Evolutionary conservation across 345 rosid species (phyloP).

Genomic region (Aquilaria malaccensis): DNA sequence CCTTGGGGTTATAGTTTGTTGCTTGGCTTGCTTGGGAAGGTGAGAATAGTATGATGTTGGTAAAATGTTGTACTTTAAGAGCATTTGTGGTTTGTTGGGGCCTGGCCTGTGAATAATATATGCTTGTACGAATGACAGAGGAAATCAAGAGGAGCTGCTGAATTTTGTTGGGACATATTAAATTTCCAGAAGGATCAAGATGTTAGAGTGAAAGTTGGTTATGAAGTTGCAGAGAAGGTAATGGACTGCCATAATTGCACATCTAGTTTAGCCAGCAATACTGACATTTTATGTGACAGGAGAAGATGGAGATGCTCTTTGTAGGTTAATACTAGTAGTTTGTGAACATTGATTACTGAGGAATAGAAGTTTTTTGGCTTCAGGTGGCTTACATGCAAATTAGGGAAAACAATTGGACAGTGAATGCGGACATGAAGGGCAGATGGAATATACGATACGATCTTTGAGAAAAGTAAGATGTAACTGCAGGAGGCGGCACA

Average conservation of each 20-base stretch:
- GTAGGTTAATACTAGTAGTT: too few relatives aligned
- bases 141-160: slow-evolving; percentile 75
- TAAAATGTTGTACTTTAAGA: too few relatives aligned
- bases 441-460: slow-evolving; percentile 77
- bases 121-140: slow-evolving; percentile 36
- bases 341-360: too few relatives aligned
- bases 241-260: neutral
- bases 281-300: neutral
- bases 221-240: slow-evolving; percentile 75
- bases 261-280: neutral
- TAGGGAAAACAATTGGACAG: slow-evolving; percentile 88
- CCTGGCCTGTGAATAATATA: slow-evolving; percentile 1
- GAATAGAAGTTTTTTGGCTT: neutral
- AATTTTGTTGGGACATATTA: slow-evolving; percentile 62
- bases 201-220: slow-evolving; percentile 74
- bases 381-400: slow-evolving; percentile 88
- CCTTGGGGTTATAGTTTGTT: too few relatives aligned
- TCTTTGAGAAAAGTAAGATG: slow-evolving; percentile 12
- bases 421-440: slow-evolving; percentile 72
- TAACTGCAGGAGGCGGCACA: neutral
- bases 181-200: slow-evolving; percentile 79
- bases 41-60: too few relatives aligned
- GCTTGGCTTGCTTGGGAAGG: too few relatives aligned
- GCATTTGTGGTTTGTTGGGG: too few relatives aligned
- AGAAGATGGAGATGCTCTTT: neutral